Base-by-base conservation (phyloP, 306 rosid species). In the Cicer bijugum region DNA sequence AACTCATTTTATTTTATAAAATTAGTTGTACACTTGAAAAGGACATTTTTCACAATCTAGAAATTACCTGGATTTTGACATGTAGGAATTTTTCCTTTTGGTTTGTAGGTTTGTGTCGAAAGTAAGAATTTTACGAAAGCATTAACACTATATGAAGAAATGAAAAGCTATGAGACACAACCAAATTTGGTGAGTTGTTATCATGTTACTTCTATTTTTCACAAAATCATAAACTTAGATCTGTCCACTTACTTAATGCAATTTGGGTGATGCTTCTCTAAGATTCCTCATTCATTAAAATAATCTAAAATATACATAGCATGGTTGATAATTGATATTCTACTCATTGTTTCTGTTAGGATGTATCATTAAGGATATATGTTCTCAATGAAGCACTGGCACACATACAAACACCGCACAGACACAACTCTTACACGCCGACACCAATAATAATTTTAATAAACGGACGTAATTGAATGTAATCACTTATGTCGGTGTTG, bases 41-140 rank as follows among this genome's bases (percentile, higher is more conserved):
- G 66, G 69, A 14, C 58, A 7, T 35, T 75, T 71, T 59, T 42
- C 71, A 20, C 58, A 15, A 60, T 40, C 20, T 77, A 57, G 12
- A 64, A 69, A 79, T 55, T 48, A 35, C 16, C 7, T 63, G 52
- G 70, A 23, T 66, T 40, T 71, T 66, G 71, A 72, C 73, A n/a
- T 44, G 52, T 70, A 67, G 52, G 65, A 73, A 75, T 23, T 62
- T 57, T 57, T 53, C 66, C 78, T 75, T 80, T 71, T 88, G 85
- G 78, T 78, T 82, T 42, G 63, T 82, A 94, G 97, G 89, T 88
- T 75, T 94, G 96, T 66, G 89, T 91, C 57, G 95, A 87, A 88
- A 78, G 83, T 64, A 83, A 81, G 84, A 81, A 82, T 64, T 79
- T 88, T 83, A 82, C 76, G 83, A 74, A 83, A 52, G 98, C 92